Percentiles rank a stretch among this genome's conserved stretches.
Evolutionary conservation across 495 filamentous ascomycete genomes (phyloP).

Genomic region (Talaromyces ruber): DNA sequence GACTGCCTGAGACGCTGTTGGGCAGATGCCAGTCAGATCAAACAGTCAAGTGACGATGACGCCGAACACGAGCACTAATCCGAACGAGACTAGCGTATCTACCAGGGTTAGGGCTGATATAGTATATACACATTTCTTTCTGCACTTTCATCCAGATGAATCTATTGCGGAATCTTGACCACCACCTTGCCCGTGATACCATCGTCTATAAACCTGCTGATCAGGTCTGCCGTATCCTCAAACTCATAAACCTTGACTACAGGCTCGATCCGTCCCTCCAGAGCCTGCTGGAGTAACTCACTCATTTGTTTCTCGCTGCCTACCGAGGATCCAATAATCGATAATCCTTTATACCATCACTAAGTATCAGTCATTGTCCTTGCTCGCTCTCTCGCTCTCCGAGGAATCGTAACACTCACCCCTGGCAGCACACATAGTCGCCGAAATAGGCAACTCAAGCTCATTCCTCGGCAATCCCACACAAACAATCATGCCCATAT

Average conservation of each 20-base stretch:
- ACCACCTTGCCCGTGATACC: neutral
- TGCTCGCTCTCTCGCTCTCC: no score
- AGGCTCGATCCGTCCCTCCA: neutral
- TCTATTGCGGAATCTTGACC: neutral
- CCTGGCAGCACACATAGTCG: neutral
- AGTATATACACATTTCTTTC: neutral
- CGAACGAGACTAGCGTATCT: neutral
- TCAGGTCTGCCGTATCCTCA: neutral
- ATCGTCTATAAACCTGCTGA: neutral
- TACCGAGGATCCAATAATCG: neutral
- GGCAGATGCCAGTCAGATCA: neutral
- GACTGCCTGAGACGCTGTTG: neutral
- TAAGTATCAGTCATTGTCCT: no score
- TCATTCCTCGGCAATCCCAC: neutral
- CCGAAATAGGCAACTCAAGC: neutral
- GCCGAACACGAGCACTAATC: neutral
- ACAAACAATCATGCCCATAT: neutral
- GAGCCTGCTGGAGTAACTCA: neutral
- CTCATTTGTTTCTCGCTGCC: neutral
- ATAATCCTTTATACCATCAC: neutral
- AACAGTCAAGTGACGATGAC: slow-evolving; percentile 6
- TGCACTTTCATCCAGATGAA: neutral
- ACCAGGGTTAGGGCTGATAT: neutral
- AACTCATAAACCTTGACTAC: neutral
- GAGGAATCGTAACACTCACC: neutral